Base-by-base conservation (phyloP, 306 rosid genomes). In the Glycine tomentella region DNA sequence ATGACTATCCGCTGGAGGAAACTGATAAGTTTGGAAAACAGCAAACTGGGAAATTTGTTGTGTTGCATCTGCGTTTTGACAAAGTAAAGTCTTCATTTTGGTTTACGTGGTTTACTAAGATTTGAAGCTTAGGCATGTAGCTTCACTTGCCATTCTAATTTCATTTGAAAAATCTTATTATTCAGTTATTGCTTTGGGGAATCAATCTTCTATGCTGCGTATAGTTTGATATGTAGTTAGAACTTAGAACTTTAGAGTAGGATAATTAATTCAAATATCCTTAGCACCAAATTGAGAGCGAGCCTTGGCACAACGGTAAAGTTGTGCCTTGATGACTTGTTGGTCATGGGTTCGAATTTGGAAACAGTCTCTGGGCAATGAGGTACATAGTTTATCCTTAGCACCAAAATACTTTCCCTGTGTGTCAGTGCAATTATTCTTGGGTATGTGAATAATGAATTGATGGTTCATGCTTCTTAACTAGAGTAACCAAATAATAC, bases 51-150 rank as follows among this genome's bases (percentile, higher is more conserved):
- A 95, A 92, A 83, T 95, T 88, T 88, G 94, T 89, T 51, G 99
- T 90, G 77, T 83, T 95, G 82, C 99, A 95, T 81, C 94, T 95
- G 61, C 93, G 99, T 25, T 95, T 95, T 80, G 99, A 95, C 77
- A 95, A 95, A 88, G 98, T 95, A 86, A 74, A 57, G 44, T 70
- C 83, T 76, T 17, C 46, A 46, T 64, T 71, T 77, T 8, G 49
- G 46, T 67, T 66, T 62, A 36, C 69, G 51, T 45, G 10, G 17
- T 79, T 80, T 62, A 62, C 49, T 15, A 59, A 8, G 53, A 74
- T 42, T 66, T 10, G 34, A 68, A 59, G 69, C 55, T 81, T 73
- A 49, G 9, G 42, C 72, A 34, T 34, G 53, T 16, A 48, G 50
- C 40, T 73, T 73, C 36, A 9, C 62, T 64, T 65, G 12, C 66